Base-by-base conservation (phyloP, 371 early-diverging fungal species). In the Apophysomyces sp. region DNA sequence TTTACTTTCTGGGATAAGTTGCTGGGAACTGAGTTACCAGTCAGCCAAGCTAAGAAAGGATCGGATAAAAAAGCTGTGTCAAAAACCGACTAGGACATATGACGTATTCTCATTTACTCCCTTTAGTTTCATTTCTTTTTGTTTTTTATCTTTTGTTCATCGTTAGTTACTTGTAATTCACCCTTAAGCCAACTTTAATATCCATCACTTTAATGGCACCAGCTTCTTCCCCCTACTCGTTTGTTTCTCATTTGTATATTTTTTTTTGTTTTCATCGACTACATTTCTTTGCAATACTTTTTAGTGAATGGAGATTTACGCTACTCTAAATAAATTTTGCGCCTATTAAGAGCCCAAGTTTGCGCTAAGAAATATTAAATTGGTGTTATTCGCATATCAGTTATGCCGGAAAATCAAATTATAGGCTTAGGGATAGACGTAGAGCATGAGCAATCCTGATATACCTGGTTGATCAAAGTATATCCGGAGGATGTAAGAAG, bases 1-100 rank as follows among this genome's bases (percentile, higher is more conserved):
- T 89, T 89, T 65, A 88, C 85, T 3, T 82, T 85, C 58, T 91
- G 91, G 91, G 91, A 91, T 71, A 73, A 74, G 13, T 62, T 83
- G 56, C 76, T 88, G 62, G 85, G 86, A 15, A 71, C 72, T 12
- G 68, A 71, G 54, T 65, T 44, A 18, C 49, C 49, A 21, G 49
- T 69, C 34, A 66, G 54, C 21, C 68, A 74, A 54, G 71, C 68
- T 8, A 68, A 67, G 61, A 65, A 65, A 27, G 63, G 64, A 11
- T 16, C 41, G 11, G 41, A 54, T n/a, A 55, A 39, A 40, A n/a
- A 40, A 16, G 12, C 28, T 15, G 55, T 37, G 13, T 21, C 44
- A 9, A 61, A 61, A 30, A 31, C 49, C 18, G 49, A 44, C 3
- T 44, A 21, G 21, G 24, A 16, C 7, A 44, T 18, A 26, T 21